Evolutionary conservation across 805 yeast species (phyloP).

Genomic region (Saccharomyces kudriavzevii): DNA sequence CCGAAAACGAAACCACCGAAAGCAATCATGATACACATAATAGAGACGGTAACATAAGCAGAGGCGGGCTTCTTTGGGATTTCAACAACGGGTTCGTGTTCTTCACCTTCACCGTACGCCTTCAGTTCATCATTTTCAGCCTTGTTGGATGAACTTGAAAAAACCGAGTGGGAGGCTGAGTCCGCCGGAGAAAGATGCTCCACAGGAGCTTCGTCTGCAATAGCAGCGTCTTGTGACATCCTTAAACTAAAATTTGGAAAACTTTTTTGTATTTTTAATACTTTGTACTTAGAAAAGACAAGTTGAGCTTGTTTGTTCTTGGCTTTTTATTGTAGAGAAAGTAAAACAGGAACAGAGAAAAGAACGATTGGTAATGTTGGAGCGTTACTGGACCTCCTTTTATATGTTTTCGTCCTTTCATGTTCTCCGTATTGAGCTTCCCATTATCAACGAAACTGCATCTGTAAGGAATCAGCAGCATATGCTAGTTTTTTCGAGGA

Average conservation of each 20-base stretch:
- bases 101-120: conserved; percentile 2
- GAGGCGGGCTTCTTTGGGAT: conserved; percentile 31
- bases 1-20: conserved; percentile 47
- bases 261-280: neutral
- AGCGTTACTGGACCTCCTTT: neutral
- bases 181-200: conserved; percentile 11
- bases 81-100: conserved; percentile 2
- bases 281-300: neutral
- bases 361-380: neutral
- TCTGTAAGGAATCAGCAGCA: neutral
- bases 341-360: neutral
- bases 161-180: conserved; percentile 15
- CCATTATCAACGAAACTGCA: neutral
- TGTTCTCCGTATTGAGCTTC: neutral
- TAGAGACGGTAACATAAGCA: conserved; percentile 28
- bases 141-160: conserved; percentile 26
- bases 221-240: conserved; percentile 1
- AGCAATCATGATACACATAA: conserved; percentile 28
- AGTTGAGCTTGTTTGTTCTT: neutral
- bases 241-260: neutral
- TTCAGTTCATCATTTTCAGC: conserved; percentile 24
- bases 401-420: neutral
- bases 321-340: neutral
- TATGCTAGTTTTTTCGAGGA: neutral
- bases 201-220: neutral